phyloP scores from a whole-genome alignment of 176 grass and related monocot genomes.

The Puya raimondii region DNA sequence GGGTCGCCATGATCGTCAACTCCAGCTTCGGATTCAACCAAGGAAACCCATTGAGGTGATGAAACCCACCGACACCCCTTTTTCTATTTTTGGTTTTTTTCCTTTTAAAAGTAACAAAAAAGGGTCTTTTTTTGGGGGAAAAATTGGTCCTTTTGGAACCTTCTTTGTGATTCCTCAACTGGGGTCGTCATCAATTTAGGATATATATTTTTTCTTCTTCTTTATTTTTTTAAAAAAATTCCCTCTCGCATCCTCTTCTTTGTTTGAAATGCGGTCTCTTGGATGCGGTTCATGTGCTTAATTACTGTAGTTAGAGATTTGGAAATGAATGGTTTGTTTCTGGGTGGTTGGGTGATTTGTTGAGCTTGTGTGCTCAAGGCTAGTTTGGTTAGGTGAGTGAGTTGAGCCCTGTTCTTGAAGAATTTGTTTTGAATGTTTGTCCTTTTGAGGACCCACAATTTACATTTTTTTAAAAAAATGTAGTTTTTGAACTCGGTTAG shows the following conservation, averaged over 20 bases:
- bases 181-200: conserved; percentile 8
- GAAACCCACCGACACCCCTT: no score
- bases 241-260: no score
- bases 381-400: not conserved
- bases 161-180: not conserved
- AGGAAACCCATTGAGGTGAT: conserved; percentile 85
- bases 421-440: not conserved
- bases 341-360: not conserved
- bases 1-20: conserved; percentile 99
- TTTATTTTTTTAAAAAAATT: not conserved
- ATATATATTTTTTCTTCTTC: no score
- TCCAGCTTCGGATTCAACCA: conserved; percentile 99
- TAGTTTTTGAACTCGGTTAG: not conserved
- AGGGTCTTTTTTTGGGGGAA: not conserved
- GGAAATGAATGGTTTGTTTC: not conserved
- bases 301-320: not conserved
- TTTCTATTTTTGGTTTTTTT: not conserved
- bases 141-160: conserved; percentile 1
- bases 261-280: no score
- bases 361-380: not conserved
- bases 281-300: not conserved
- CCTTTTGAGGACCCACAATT: not conserved
- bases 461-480: not conserved
- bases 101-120: not conserved
- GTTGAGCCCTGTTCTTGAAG: not conserved